phyloP scores from a whole-genome alignment of 768 basidiomycete species.

The Imleria badia region DNA sequence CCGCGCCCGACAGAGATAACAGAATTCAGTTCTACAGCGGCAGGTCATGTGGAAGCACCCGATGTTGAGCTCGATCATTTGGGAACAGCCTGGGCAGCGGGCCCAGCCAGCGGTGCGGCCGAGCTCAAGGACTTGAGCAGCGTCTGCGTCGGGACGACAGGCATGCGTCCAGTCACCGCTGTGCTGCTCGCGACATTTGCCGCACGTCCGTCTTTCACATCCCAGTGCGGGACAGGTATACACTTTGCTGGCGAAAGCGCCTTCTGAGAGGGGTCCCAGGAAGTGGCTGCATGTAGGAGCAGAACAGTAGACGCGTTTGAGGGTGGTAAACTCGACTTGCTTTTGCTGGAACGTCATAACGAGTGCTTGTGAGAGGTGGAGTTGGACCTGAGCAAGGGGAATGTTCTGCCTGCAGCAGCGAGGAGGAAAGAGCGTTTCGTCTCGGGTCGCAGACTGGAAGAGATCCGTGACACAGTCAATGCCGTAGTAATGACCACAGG shows the following conservation, averaged over 20 bases:
- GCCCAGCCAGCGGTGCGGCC: constrained; percentile 32
- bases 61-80: constrained; percentile 37
- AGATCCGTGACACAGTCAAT: constrained; percentile 33
- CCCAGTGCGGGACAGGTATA: constrained; percentile 22
- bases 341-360: constrained; percentile 26
- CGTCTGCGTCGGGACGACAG: constrained; percentile 26
- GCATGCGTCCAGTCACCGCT: constrained; percentile 22
- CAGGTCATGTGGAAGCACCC: constrained; percentile 46
- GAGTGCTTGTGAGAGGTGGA: constrained; percentile 23
- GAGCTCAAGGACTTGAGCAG: constrained; percentile 28
- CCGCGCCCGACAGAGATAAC: constrained; percentile 46
- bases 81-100: constrained; percentile 40
- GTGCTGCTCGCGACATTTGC: constrained; percentile 24
- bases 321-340: constrained; percentile 29
- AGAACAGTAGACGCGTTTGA: constrained; percentile 39
- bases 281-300: constrained; percentile 36
- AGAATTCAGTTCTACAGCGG: constrained; percentile 39
- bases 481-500: constrained; percentile 39
- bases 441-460: constrained; percentile 34
- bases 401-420: constrained; percentile 38
- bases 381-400: constrained; percentile 23
- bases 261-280: constrained; percentile 31
- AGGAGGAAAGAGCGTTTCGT: constrained; percentile 42
- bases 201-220: constrained; percentile 25
- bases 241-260: constrained; percentile 20